Evolutionary conservation across 306 rosid species (phyloP).

Genomic region (Morella rubra): DNA sequence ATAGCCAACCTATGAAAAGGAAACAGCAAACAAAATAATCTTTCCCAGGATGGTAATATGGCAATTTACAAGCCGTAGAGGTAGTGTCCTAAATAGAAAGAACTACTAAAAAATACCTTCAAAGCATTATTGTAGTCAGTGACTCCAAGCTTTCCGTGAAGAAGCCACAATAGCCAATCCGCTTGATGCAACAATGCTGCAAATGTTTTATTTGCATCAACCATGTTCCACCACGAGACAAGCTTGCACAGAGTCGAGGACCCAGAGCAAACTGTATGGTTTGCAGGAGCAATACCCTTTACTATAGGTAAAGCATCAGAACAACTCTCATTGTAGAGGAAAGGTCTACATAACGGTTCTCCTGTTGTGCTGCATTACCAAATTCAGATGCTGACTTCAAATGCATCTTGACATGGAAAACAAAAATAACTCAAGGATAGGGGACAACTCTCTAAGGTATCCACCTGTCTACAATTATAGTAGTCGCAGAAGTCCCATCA

Average conservation of each 20-base stretch:
- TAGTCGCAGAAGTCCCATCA: slow-evolving; percentile 96
- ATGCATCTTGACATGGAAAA: slow-evolving; percentile 18
- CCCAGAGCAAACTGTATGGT: slow-evolving; percentile 86
- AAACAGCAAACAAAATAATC: slow-evolving; percentile 3
- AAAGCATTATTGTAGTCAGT: slow-evolving; percentile 91
- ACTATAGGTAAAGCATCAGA: slow-evolving; percentile 73
- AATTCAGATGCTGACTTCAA: slow-evolving; percentile 34
- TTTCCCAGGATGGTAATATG: background rate
- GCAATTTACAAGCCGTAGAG: background rate
- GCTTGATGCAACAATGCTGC: slow-evolving; percentile 88
- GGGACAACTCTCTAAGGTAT: slow-evolving; percentile 19
- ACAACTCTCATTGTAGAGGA: slow-evolving; percentile 79
- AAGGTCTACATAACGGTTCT: slow-evolving; percentile 71
- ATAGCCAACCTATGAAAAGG: slow-evolving; percentile 76
- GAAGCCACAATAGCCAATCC: slow-evolving; percentile 94
- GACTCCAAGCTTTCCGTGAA: slow-evolving; percentile 85
- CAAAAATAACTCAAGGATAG: slow-evolving; percentile 7
- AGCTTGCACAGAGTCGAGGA: slow-evolving; percentile 88
- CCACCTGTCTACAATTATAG: slow-evolving; percentile 79
- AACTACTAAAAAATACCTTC: slow-evolving; percentile 47
- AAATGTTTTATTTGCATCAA: slow-evolving; percentile 41
- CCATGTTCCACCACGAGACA: slow-evolving; percentile 77
- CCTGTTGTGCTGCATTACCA: slow-evolving; percentile 65
- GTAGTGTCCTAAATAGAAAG: slow-evolving; percentile 6
- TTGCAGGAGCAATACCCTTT: slow-evolving; percentile 80